phyloP scores from a whole-genome alignment of 78 protist species.

The Tieghemostelium lacteum region DNA sequence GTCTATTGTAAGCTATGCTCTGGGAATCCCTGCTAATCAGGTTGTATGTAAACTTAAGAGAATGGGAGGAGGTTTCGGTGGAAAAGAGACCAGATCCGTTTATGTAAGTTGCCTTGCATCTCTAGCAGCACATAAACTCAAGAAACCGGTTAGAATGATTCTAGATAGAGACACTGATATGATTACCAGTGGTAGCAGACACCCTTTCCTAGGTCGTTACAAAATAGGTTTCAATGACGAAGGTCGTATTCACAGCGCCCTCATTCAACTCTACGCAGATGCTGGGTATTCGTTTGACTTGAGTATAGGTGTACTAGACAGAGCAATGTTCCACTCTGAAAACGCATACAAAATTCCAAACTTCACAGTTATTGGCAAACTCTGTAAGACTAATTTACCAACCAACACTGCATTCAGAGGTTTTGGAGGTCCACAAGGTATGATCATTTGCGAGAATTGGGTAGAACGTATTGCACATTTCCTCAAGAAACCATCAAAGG shows the following conservation, averaged over 20 bases:
- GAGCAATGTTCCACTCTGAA: conserved; percentile 92
- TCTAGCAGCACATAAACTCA: conserved; percentile 79
- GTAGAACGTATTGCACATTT: conserved; percentile 86
- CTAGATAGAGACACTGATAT: conserved; percentile 91
- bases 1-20: conserved; percentile 61
- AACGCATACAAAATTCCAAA: conserved; percentile 91
- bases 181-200: conserved; percentile 90
- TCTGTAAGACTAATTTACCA: conserved; percentile 89
- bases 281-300: conserved; percentile 93
- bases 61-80: conserved; percentile 99
- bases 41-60: conserved; percentile 84
- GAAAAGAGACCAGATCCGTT: conserved; percentile 90
- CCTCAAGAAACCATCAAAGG: conserved; percentile 14
- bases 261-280: conserved; percentile 68
- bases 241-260: conserved; percentile 75
- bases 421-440: conserved; percentile 97
- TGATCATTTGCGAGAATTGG: conserved; percentile 82
- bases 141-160: conserved; percentile 85
- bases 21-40: conserved; percentile 85
- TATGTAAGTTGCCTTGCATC: conserved; percentile 73
- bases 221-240: conserved; percentile 79
- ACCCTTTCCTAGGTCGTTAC: conserved; percentile 88
- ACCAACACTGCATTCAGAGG: conserved; percentile 97
- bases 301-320: conserved; percentile 92
- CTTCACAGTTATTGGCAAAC: conserved; percentile 77